Evolutionary conservation across 495 filamentous ascomycete species (phyloP), one percentile per base, ranked within the genome.

Genomic region (Amphirosellinia nigrospora): DNA sequence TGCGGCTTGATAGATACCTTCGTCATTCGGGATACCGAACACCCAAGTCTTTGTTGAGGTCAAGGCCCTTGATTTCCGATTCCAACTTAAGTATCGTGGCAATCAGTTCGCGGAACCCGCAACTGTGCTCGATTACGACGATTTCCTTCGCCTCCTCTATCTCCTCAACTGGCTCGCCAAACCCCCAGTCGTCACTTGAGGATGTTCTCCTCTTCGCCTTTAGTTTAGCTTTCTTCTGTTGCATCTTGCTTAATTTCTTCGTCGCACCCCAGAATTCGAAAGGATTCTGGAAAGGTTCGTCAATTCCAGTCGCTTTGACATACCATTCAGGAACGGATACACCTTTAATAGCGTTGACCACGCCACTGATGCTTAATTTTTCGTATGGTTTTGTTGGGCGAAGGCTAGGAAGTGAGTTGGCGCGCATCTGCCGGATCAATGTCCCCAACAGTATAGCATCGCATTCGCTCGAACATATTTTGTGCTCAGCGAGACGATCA

Each of bases 341-440:
- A 7, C 61, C 19, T 28, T 43, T 46, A 5, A 64, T 36, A 13
- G 61, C 10, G 28, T 36, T 64, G 41, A 48, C 43, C 7, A 64
- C 43, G 19, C 61, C 38, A 30, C 61, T 28, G 28, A 64, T 10
- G 11, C 61, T 64, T 13, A 64, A 50, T 15, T 43, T 43, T 30
- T 64, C 61, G 43, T 64, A 64, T 19, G 61, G 61, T 16, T 8
- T n/a, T n/a, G 61, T 23, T 9, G 61, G 61, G 30, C 61, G 30
- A 30, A 64, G 21, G 43, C 16, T 50, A 23, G 61, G 61, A 19
- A 64, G 61, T 9, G 61, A 46, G 19, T 64, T 64, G 43, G 61
- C 61, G 61, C 61, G 61, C 43, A 64, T 34, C 41, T 50, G 61
- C 28, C 61, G 61, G 43, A 64, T 48, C 26, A 64, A 23, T 9